Evolutionary conservation across 345 rosid species (phyloP), one percentile per base, ranked within the genome.

Genomic region (Camelina laxa): DNA sequence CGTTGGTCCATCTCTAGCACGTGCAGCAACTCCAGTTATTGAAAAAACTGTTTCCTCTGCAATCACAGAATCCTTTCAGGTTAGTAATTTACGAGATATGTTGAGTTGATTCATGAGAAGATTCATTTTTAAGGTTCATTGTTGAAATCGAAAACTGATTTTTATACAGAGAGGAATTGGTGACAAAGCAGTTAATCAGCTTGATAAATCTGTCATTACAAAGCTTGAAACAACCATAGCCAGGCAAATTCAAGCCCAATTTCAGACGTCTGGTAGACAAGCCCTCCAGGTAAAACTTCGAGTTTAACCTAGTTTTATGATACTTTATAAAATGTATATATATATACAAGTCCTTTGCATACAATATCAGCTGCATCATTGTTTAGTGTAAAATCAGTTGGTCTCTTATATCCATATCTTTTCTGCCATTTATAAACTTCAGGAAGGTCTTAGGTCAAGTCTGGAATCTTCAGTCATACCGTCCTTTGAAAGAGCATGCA

Each of bases 261-360:
- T 95, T 81, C 97, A 90, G 87, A 92, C 93, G 63, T 85, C 97
- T 83, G 99, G 97, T 78, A 90, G 80, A 83, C 94, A 87, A 72
- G 96, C 97, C 22, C 92, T 94, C 64, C 95, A 91, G 98, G 98
- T 93, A 74, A 55, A 74, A 31, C 30, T 27, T 17, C 9, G 30
- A 65, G 39, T 71, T 61, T 45, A 24, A 51, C 67, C 57, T 27
- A 9, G 36, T 19, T 41, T 54, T 42, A 24, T 12, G 36, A 33
- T 45, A 48, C 10, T 58, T 66, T 35, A 13, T 24, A 24, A 24
- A 24, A 24, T 35, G 15, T 70, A 5, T 47, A 9, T 48, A 42
- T 70, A 5, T 47, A 9, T 48, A 42, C 24, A 36, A 64, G 55
- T 27, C 31, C 30, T 4, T 27, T 42, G 17, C 7, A 44, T 44